phyloP scores from a whole-genome alignment of 2,329 filamentous ascomycete species.

The Helminthosporium solani region DNA sequence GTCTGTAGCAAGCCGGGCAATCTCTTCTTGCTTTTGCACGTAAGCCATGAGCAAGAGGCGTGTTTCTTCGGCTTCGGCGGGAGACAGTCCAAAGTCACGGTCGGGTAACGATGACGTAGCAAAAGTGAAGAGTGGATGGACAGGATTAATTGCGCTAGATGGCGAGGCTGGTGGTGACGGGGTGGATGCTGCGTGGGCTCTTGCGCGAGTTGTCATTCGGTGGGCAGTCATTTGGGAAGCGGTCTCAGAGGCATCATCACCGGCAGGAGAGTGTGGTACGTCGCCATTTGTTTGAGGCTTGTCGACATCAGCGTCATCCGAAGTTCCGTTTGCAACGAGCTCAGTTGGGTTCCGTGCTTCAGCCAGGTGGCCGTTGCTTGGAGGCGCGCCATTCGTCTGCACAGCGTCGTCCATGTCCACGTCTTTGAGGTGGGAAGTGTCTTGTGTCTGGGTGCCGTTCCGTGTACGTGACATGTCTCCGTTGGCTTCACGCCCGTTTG shows the following conservation, averaged over 20 bases:
- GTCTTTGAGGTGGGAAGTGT: conserved; percentile 20
- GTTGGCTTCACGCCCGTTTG: conserved; percentile 11
- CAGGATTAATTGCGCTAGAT: conserved; percentile 53
- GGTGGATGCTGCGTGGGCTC: conserved; percentile 49
- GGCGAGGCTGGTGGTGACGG: conserved; percentile 48
- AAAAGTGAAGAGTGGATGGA: conserved; percentile 74
- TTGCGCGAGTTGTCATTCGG: conserved; percentile 58
- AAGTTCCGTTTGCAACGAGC: conserved; percentile 24
- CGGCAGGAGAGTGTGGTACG: conserved; percentile 18
- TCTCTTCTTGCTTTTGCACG: conserved; percentile 83
- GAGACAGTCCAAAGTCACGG: conserved; percentile 69
- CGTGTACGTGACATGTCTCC: conserved; percentile 13
- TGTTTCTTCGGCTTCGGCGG: conserved; percentile 74
- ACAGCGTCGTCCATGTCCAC: conserved; percentile 31
- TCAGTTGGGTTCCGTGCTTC: conserved; percentile 20
- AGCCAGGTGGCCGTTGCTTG: conserved; percentile 12
- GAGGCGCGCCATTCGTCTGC: conserved; percentile 18
- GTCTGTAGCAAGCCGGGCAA: conserved; percentile 68
- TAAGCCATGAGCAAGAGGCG: conserved; percentile 72
- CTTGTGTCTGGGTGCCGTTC: conserved; percentile 7
- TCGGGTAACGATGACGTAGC: conserved; percentile 64
- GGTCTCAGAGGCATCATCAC: conserved; percentile 46
- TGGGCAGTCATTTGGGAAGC: conserved; percentile 47
- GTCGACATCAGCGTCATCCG: conserved; percentile 14
- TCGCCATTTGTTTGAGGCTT: conserved; percentile 27